Conservation (phyloP, 1,284 basidiomycete species). For the Ceratorhiza oryzae-sativae region DNA sequence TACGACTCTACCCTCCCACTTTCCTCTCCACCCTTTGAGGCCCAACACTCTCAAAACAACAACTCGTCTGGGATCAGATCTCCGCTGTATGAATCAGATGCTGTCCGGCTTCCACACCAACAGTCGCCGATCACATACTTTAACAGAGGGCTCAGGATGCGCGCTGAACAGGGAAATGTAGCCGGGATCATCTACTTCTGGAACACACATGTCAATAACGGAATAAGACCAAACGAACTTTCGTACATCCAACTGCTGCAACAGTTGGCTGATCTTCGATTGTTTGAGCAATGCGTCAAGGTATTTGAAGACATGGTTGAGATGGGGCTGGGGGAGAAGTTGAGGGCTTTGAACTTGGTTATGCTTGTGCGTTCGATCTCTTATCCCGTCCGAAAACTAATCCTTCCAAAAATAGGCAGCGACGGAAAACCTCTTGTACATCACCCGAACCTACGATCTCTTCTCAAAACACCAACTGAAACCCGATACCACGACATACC, state of each 20-base stretch:
- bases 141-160: neutral
- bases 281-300: slow-evolving; percentile 65
- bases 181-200: slow-evolving; percentile 49
- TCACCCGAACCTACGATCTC: slow-evolving; percentile 54
- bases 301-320: slow-evolving; percentile 75
- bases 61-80: neutral
- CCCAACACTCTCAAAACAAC: neutral
- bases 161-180: slow-evolving; percentile 19
- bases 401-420: slow-evolving; percentile 43
- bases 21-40: no score
- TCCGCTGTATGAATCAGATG: slow-evolving; percentile 1
- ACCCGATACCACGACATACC: slow-evolving; percentile 49
- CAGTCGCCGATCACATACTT: neutral
- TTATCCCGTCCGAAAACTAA: neutral
- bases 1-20: neutral
- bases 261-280: slow-evolving; percentile 55
- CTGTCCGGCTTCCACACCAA: neutral
- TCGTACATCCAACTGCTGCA: slow-evolving; percentile 63
- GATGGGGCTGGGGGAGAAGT: slow-evolving; percentile 63
- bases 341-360: slow-evolving; percentile 68
- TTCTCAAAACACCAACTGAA: slow-evolving; percentile 47
- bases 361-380: slow-evolving; percentile 58
- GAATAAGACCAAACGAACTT: neutral
- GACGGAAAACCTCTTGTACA: slow-evolving; percentile 34
- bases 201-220: slow-evolving; percentile 55